These are phyloP conservation scores for Euphrasia confusa DNA, from an alignment of 257 asterid genomes.

Conservation along the genomic window DNA sequence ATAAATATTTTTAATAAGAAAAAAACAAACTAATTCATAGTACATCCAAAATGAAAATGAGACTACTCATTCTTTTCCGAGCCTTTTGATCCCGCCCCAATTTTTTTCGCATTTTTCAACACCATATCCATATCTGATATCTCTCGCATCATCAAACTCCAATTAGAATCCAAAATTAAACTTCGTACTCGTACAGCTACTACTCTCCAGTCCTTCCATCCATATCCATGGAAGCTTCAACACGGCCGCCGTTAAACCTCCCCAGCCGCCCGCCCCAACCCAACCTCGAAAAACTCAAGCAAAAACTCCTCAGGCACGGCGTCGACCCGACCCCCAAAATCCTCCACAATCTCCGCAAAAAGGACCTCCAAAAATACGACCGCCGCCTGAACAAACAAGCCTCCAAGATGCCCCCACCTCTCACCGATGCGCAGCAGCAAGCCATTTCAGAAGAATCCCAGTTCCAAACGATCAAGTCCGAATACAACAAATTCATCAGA, in stretches of 20 bases:
- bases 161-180: too few relatives aligned
- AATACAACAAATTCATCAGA: slow-evolving; percentile 53
- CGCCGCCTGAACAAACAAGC: slow-evolving; percentile 66
- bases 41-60: too few relatives aligned
- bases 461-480: slow-evolving; percentile 57
- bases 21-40: too few relatives aligned
- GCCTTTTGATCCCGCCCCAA: too few relatives aligned
- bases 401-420: slow-evolving; percentile 48
- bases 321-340: slow-evolving; percentile 77
- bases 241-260: slow-evolving; percentile 50
- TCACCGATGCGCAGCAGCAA: slow-evolving; percentile 46
- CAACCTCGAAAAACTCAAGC: slow-evolving; percentile 50
- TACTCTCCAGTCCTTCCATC: too few relatives aligned
- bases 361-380: slow-evolving; percentile 68
- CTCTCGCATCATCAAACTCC: too few relatives aligned
- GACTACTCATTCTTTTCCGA: too few relatives aligned
- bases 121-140: too few relatives aligned
- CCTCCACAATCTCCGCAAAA: slow-evolving; percentile 80
- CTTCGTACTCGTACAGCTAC: too few relatives aligned
- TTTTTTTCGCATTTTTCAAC: too few relatives aligned
- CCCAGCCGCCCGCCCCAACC: slow-evolving; percentile 44
- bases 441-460: slow-evolving; percentile 48
- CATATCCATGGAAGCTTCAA: slow-evolving; percentile 61
- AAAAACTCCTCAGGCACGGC: slow-evolving; percentile 45
- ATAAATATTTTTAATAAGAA: too few relatives aligned